Evolutionary conservation across 78 protist species (phyloP), one percentile per base, ranked within the genome.

Genomic region (Diacronema lutheri): DNA sequence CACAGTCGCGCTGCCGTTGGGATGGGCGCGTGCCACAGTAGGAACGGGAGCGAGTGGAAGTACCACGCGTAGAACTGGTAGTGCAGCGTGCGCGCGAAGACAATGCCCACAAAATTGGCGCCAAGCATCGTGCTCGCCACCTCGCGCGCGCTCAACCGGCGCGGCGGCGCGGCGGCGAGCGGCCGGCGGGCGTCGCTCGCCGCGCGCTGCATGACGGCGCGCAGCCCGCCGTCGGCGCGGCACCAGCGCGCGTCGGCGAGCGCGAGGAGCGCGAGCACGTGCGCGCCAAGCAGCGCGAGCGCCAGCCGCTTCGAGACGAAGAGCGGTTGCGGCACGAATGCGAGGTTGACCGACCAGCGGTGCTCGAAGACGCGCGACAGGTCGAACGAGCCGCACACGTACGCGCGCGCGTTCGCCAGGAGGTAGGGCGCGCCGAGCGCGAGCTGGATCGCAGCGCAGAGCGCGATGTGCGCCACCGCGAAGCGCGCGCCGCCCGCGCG

Each of bases 61-160:
- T 95, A 97, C 97, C 95, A 95, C n/a, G 72, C 12, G 86, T 95
- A 96, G 88, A 97, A 97, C 77, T 97, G 99, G 81, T 86, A 95
- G 92, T 97, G 99, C n/a, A 97, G 84, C 61, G 96, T 79, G 31
- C 98, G 88, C 23, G 96, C 86, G 55, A 81, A 94, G 69, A 86
- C 84, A 12, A 97, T 80, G n/a, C 97, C 99, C 38, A 94, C 65
- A 11, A 93, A 65, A 83, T 97, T 97, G 68, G 77, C 11, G 33
- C 1, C 38, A 2, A 64, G 38, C 56, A 72, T 21, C 71, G 60
- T 10, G n/a, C 2, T 1, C 60, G 26, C 61, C 62, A 46, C 66
- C 46, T 66, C 25, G 74, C 29, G 74, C 74, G 44, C 31, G 74
- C 44, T 7, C 25, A 12, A 5, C n/a, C 74, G 37, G 9, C 0